Conservation (phyloP, 1,284 basidiomycete genomes). For the Earliella scabrosa region DNA sequence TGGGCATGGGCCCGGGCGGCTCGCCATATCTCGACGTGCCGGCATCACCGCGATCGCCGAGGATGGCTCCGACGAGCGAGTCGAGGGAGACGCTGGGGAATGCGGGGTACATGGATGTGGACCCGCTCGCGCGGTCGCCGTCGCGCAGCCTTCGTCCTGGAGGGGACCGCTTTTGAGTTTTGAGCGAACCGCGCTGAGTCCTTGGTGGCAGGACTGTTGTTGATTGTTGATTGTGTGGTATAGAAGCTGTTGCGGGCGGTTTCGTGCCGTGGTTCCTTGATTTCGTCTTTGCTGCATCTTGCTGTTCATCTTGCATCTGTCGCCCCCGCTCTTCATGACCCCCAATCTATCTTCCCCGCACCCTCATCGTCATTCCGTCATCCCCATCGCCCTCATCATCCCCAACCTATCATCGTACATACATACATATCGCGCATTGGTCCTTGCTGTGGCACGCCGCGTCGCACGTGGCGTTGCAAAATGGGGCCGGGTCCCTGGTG, state of each 20-base stretch:
- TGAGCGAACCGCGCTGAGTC: too few species aligned
- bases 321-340: too few species aligned
- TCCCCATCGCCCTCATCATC: neutral
- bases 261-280: neutral
- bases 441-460: conserved; percentile 1
- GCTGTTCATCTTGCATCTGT: too few species aligned
- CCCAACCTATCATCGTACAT: too few species aligned
- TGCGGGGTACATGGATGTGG: conserved; percentile 30
- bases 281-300: neutral
- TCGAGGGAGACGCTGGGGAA: conserved; percentile 29
- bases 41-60: conserved; percentile 16
- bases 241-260: neutral
- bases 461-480: neutral
- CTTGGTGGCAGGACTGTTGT: neutral
- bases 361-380: neutral
- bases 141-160: conserved; percentile 21
- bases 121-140: conserved; percentile 26
- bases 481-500: neutral
- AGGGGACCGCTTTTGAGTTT: conserved; percentile 22
- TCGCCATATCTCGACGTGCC: conserved; percentile 18
- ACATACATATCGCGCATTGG: neutral
- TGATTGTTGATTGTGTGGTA: neutral
- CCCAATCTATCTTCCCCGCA: too few species aligned
- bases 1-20: neutral
- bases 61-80: conserved; percentile 7